Evolutionary conservation across 345 rosid species (phyloP).

Genomic region (Draba incana): DNA sequence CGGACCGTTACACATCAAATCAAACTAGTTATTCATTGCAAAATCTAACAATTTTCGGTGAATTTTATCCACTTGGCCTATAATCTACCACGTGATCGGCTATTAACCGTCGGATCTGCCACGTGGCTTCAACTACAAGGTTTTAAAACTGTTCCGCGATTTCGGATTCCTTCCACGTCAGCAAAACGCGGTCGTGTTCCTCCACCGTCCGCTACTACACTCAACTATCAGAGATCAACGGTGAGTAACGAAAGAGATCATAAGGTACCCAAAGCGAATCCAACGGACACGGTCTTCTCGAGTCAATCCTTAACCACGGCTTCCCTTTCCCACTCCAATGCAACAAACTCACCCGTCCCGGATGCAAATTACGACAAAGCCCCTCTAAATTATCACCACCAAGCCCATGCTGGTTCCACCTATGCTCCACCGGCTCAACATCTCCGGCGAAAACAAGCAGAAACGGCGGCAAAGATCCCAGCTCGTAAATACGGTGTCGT

Average conservation of each 20-base stretch:
- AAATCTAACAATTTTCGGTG: no score
- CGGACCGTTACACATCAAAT: no score
- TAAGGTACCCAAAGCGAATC: slow-evolving; percentile 68
- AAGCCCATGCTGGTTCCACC: slow-evolving; percentile 94
- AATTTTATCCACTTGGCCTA: no score
- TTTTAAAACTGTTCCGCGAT: background rate
- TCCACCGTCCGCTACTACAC: slow-evolving; percentile 21
- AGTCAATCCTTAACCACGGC: slow-evolving; percentile 81
- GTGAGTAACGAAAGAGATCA: slow-evolving; percentile 57
- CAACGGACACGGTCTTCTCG: slow-evolving; percentile 65
- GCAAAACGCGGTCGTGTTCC: background rate
- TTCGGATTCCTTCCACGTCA: no score
- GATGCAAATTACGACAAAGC: slow-evolving; percentile 69
- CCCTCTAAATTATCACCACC: slow-evolving; percentile 89
- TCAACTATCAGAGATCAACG: slow-evolving; percentile 65
- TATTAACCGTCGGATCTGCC: background rate
- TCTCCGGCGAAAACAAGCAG: slow-evolving; percentile 81
- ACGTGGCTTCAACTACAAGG: slow-evolving; percentile 9
- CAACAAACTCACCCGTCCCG: slow-evolving; percentile 79
- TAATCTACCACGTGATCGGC: no score
- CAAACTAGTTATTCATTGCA: no score
- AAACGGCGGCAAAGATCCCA: slow-evolving; percentile 87
- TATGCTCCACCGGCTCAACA: slow-evolving; percentile 76
- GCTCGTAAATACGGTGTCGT: slow-evolving; percentile 69
- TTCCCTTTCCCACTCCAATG: slow-evolving; percentile 97